Evolutionary conservation across 768 basidiomycete genomes (phyloP), one percentile per base, ranked within the genome.

Genomic region (Scleroderma citrinum): DNA sequence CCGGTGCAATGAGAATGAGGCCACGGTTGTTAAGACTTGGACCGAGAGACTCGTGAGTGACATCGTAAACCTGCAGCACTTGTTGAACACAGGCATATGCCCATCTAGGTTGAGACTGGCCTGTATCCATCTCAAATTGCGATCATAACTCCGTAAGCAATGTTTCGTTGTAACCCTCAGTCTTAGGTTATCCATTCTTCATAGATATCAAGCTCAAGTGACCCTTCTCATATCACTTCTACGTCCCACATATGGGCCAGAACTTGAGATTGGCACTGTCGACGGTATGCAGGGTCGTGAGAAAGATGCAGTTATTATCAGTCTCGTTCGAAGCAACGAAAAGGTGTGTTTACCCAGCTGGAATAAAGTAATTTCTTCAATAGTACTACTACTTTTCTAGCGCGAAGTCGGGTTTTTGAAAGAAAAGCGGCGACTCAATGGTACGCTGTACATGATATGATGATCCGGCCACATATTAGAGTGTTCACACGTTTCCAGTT

Each of bases 221-320:
- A 80, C 86, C 2, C 75, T 93, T 1, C 72, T 98, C 34, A 80
- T 89, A 0, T 82, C 85, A 0, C 70, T 92, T 37, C 70, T 99
- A 17, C 81, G 86, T 20, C 82, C 85, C 0, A 62, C 70, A n/a
- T 76, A 87, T 57, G 87, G 86, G 0, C 64, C 72, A 0, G 70
- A 71, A 21, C 76, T 98, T 1, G 93, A 97, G 56, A 91, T 96
- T 38, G 96, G 94, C 1, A 91, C 87, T 0, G 93, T 98, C 1
- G 96, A 98, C 61, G 92, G 93, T 0, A 89, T 97, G 84, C 96
- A 99, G 71, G 95, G 95, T 0, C 80, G 96, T 43, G 95, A 99
- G 65, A 92, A 92, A 56, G 92, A 98, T 47, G 92, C 92, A 0
- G 81, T 98, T 34, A 80, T 98, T 20, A 88, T 99, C 46, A 90